Conservation (phyloP, 2,329 filamentous ascomycete species). For the Pseudocercospora vitis region DNA sequence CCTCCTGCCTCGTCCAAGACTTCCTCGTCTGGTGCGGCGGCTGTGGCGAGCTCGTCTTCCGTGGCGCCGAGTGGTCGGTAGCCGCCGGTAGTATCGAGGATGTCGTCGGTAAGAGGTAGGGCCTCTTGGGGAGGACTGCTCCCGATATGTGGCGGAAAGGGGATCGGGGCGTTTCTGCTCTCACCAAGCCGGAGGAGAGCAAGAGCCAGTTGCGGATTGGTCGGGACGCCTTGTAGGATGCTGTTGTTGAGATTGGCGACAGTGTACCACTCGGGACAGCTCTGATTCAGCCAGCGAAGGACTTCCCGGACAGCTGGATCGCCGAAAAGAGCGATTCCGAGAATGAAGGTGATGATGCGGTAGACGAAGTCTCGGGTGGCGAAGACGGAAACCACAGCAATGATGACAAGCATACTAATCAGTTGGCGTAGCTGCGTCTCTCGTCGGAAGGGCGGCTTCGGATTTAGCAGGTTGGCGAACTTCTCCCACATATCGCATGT, state of each 20-base stretch:
- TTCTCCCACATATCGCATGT: constrained; percentile 8
- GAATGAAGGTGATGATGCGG: neutral
- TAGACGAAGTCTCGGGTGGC: neutral
- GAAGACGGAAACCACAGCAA: neutral
- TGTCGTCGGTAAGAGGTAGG: neutral
- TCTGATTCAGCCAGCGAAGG: neutral
- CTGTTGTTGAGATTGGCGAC: constrained; percentile 6
- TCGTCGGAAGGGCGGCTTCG: constrained; percentile 3
- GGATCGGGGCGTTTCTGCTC: neutral
- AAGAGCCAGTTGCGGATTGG: constrained; percentile 11
- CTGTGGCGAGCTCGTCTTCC: neutral
- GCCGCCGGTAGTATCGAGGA: neutral
- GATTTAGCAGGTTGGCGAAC: constrained; percentile 2
- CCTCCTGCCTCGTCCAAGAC: constrained; percentile 12
- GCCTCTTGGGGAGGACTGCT: neutral
- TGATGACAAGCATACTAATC: neutral
- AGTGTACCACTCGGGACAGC: neutral
- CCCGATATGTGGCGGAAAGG: constrained; percentile 7
- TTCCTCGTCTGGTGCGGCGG: constrained; percentile 2
- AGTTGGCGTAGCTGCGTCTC: neutral
- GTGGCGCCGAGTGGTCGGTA: constrained; percentile 10
- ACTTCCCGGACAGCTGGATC: neutral
- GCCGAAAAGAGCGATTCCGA: constrained; percentile 2
- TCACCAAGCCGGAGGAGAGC: constrained; percentile 12
- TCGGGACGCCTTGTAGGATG: constrained; percentile 2